These are phyloP conservation scores for Fusarium kyushuense DNA, from an alignment of 2,329 filamentous ascomycete genomes.

Conservation along the genomic window DNA sequence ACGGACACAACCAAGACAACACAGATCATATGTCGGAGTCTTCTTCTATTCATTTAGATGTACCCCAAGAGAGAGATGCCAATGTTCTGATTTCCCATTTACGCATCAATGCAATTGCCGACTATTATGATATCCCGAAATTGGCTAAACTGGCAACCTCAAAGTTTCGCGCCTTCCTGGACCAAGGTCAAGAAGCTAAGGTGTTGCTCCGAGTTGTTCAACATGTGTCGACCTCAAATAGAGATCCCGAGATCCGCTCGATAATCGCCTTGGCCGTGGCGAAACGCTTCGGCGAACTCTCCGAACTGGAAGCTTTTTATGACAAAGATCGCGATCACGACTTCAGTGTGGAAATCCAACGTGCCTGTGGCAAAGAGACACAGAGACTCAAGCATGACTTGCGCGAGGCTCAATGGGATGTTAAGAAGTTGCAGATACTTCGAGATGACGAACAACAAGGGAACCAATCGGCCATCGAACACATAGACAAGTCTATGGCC, in stretches of 20 bases:
- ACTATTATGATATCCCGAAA: not conserved
- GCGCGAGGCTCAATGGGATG: no score
- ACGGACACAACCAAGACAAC: no score
- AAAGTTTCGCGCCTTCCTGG: not conserved
- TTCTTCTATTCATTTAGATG: no score
- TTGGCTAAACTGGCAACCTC: not conserved
- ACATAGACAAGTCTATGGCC: no score
- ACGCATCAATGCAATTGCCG: constrained; percentile 4
- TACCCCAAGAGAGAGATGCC: not conserved
- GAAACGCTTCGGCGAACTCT: not conserved
- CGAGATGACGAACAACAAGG: no score
- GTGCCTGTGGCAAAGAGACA: fast-evolving
- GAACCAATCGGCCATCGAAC: no score
- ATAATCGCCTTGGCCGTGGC: not conserved
- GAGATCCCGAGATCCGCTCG: fast-evolving
- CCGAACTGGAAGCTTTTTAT: fast-evolving
- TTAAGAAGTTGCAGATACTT: no score
- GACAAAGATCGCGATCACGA: not conserved
- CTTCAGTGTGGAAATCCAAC: not conserved
- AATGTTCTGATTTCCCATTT: not conserved
- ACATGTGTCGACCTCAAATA: not conserved
- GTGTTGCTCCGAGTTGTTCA: not conserved
- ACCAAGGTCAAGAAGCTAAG: not conserved
- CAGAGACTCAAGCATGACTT: no score
- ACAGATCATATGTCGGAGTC: no score